Conservation (phyloP, 2,329 filamentous ascomycete genomes). For the Penicillium sp. region DNA sequence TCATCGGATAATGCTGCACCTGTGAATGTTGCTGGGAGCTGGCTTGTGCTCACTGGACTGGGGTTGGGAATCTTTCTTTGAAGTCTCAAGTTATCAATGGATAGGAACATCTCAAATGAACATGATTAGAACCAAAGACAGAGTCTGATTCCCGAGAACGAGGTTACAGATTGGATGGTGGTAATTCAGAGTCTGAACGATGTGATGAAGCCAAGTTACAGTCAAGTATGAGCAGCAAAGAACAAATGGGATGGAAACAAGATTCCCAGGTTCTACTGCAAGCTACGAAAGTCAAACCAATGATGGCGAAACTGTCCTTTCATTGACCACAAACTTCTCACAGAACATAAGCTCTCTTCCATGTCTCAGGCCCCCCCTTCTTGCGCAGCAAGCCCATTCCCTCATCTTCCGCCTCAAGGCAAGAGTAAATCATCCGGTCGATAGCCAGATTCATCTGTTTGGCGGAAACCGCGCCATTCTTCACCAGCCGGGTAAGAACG, state of each 20-base stretch:
- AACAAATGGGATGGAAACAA: too few relatives aligned
- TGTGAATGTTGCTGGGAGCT: conserved; percentile 13
- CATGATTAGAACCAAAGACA: background rate
- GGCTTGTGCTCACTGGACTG: conserved; percentile 17
- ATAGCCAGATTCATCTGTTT: background rate
- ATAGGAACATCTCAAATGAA: background rate
- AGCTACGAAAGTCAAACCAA: too few relatives aligned
- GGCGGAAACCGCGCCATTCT: background rate
- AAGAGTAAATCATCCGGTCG: background rate
- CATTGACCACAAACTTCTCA: too few relatives aligned
- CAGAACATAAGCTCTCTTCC: too few relatives aligned
- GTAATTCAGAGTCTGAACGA: too few relatives aligned
- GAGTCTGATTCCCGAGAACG: background rate
- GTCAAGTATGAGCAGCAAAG: too few relatives aligned
- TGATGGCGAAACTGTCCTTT: too few relatives aligned
- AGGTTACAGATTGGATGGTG: background rate
- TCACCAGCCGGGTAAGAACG: background rate
- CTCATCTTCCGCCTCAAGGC: background rate
- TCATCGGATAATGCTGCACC: conserved; percentile 18
- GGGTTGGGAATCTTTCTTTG: conserved; percentile 16
- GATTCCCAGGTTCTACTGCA: too few relatives aligned
- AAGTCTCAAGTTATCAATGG: background rate
- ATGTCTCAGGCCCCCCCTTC: background rate
- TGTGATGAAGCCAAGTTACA: too few relatives aligned
- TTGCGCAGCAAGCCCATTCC: background rate